Evolutionary conservation across 2,329 filamentous ascomycete genomes (phyloP).

Genomic region (Achaetomium macrosporum): DNA sequence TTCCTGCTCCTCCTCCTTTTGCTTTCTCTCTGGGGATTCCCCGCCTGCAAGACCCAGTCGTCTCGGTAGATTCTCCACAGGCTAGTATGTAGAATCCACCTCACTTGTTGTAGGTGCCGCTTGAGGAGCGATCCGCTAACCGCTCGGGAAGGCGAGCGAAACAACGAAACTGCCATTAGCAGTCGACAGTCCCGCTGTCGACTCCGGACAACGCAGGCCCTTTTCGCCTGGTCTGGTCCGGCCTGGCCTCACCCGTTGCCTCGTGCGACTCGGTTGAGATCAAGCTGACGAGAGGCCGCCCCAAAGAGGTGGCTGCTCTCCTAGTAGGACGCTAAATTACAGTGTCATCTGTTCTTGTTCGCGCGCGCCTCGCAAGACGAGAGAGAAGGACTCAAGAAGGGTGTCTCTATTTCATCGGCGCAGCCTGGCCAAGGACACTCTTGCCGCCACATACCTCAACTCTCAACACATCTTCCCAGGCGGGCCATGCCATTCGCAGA

Average conservation of each 20-base stretch:
- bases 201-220: constrained; percentile 14
- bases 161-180: background rate
- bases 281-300: no score
- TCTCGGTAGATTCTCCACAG: constrained; percentile 18
- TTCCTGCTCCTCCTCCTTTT: no score
- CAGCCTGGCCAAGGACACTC: no score
- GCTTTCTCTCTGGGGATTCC: no score
- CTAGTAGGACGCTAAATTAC: no score
- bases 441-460: no score
- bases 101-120: constrained; percentile 3
- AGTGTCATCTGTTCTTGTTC: no score
- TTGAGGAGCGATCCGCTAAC: constrained; percentile 10
- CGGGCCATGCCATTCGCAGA: background rate
- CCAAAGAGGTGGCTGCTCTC: no score
- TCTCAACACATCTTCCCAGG: no score
- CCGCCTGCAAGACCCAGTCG: constrained; percentile 4
- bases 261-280: background rate
- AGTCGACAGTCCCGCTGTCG: constrained; percentile 11
- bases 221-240: background rate
- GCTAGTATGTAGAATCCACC: constrained; percentile 9
- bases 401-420: no score
- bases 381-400: no score
- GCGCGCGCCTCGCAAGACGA: no score
- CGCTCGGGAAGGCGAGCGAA: constrained; percentile 4
- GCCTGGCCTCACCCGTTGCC: background rate